Evolutionary conservation across 352 stramenopile species (phyloP), one percentile per base, ranked within the genome.

Genomic region (Pythium guiyangense): DNA sequence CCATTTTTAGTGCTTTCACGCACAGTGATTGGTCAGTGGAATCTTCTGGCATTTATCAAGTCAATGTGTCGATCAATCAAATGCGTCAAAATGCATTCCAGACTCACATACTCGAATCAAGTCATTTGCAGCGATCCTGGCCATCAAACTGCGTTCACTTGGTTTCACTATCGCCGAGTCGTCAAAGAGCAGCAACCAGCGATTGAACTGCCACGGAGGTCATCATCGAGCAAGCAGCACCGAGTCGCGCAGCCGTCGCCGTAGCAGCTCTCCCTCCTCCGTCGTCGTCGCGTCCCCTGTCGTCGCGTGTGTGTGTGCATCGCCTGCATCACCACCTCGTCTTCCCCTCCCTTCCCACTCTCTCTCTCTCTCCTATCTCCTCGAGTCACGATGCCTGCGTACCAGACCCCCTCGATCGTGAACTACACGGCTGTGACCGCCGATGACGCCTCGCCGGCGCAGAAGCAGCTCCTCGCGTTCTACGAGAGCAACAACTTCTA

Each of bases 331-430:
- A 34, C 29, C 29, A 22, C 22, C 22, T 22, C 22, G 22, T 44
- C 43, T 40, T 25, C 50, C 39, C 9, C 4, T 25, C 45, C 26
- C 29, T 27, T 25, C 15, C 46, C 12, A 22, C 22, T 12, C 29
- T 26, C 39, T 46, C 44, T 12, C 53, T 40, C 25, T 17, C 34
- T 44, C 47, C 20, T 26, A 22, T 20, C 52, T 84, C 2, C 54
- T 34, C 29, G 29, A 10, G 29, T 9, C 5, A 34, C 29, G 29
- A 90, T 88, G 77, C 59, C 66, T 57, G 78, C 81, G 54, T 90
- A 79, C 70, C 68, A 74, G 66, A 69, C 77, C 63, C 77, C 84
- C 63, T 84, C 70, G 58, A 62, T 72, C 60, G 73, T 90, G 67
- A 73, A 84, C 64, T 92, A 80, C 65, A 74, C 77, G 64, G 51